Base-by-base conservation (phyloP, 2,329 filamentous ascomycete genomes). In the Byssoonygena ceratinophila region DNA sequence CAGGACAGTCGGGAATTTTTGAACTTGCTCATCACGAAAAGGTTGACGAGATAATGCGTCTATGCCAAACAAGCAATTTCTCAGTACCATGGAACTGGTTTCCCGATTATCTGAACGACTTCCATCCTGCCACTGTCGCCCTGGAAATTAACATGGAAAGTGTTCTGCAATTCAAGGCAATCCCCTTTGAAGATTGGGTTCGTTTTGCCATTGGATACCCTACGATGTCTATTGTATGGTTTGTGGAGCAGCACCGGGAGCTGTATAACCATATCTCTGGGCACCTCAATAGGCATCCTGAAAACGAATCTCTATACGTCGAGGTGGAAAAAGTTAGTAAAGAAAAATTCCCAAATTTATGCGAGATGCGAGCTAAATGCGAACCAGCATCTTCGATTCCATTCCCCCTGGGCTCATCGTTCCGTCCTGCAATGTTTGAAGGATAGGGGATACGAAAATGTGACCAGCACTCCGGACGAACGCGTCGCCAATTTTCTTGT, bases 111-210 rank as follows among this genome's bases (percentile, higher is more conserved):
- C 54, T 57, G 12, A 58, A 58, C 5, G 57, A 57, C 31, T 55
- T 55, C 9, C 59, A 63, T 36, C 54, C 66, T 6, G 45, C 43
- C 8, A 53, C 54, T 3, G 63, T 70, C 51, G 68, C 68, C 1
- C 54, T 54, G 4, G 62, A 60, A 1, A 69, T 71, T 32, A 65
- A 70, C 43, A 57, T 59, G 1, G 68, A 71, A 55, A 71, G 69
- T 47, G 64, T 66, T 54, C 57, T 67, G n/a, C 69, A 71, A 11
- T 70, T 71, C 25, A 63, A 58, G 25, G 60, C 60, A 1, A 63
- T 71, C 44, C 61, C 64, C 2, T 71, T 71, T 37, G 68, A 71
- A 52, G 68, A 69, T 32, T 60, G 68, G 51, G 66, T 70, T 23
- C 66, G 67, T 11, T 68, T 66, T 51, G 63, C 68, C 8, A 54